Base-by-base conservation (phyloP, 2,329 filamentous ascomycete species). In the Cordyceps pruinosa region DNA sequence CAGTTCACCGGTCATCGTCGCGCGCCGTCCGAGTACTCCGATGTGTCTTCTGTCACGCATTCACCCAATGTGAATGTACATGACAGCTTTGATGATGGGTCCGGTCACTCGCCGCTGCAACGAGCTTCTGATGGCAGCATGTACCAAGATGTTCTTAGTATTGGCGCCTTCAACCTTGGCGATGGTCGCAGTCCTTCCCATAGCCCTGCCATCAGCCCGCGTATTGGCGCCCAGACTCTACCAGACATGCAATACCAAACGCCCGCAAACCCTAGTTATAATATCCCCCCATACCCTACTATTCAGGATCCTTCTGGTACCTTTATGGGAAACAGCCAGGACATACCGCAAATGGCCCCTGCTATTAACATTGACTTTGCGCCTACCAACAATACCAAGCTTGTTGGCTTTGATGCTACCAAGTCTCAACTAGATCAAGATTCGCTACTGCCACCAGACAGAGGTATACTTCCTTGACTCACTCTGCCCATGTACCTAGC, bases 341-440 rank as follows among this genome's bases (percentile, higher is more conserved):
- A 92, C 58, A 81, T 89, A 68, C 82, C 84, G 6, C 85, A 88
- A 63, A 94, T 96, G 86, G 88, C 92, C n/a, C 92, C 92, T 0
- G 89, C 92, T 52, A 97, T 97, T 72, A 96, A 94, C 68, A 94
- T 97, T 64, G 89, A 96, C 68, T 91, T 90, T 70, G 92, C 91
- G 17, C 92, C 92, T 25, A 86, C 86, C 83, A 88, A 53, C 76
- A 56, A 41, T 41, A 81, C 58, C 34, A 71, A 69, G 59, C 64
- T 63, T 28, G 65, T 62, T 34, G 55, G 62, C 32, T 73, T 72
- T 57, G 68, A 71, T 47, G 81, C 82, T 28, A 77, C 80, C 21
- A 89, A 88, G 66, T 73, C 80, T 30, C 77, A 78, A n/a, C 75
- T 85, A 63, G 84, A 90, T 63, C 80, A 86, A 61, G 89, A 95